Evolutionary conservation across 2,329 filamentous ascomycete genomes (phyloP), one percentile per base, ranked within the genome.

Genomic region (Aspergillus japonicus): DNA sequence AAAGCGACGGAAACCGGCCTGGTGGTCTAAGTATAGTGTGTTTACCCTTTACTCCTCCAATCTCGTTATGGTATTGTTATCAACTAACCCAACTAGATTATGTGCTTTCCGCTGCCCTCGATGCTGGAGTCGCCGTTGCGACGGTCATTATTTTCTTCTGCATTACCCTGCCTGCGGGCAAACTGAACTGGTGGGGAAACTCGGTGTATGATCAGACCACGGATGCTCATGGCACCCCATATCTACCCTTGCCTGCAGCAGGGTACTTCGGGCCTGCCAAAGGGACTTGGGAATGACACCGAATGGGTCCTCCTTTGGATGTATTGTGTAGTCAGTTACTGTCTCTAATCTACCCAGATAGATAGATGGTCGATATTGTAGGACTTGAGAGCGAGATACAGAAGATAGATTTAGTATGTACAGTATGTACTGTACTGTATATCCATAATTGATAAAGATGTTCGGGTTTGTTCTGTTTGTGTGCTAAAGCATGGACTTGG

Each of bases 11-110:
- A 78, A 73, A 59, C 73, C 78, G 21, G 78, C 78, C n/a, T 81
- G 79, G 80, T 80, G 78, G 78, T 74, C 75, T 1, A 80, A 81
- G 69, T 81, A 80, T 56, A 82, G 73, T 75, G 56, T 47, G 70
- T 51, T 21, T 16, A 35, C 33, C 2, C 33, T 35, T 35, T 12
- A n/a, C 3, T 42, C 3, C 51, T 35, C 5, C 24, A 6, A 24
- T 6, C 57, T n/a, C n/a, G 7, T 19, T 26, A 5, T 11, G n/a
- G 10, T 16, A 5, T 33, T 24, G 19, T 8, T 42, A 16, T 65
- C 68, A 19, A 68, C 54, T 8, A 44, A 8, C 39, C 6, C 2
- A 7, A 6, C 2, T 29, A 73, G 72, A 79, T 57, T 80, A 78
- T 57, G 73, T 80, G 6, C 67, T 80, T 12, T 78, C 77, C 10